Percentiles rank a stretch among this genome's conserved stretches.
These are phyloP conservation scores for Populus hybrid DNA, from an alignment of 441 rosid genomes.

Conservation along the genomic window DNA sequence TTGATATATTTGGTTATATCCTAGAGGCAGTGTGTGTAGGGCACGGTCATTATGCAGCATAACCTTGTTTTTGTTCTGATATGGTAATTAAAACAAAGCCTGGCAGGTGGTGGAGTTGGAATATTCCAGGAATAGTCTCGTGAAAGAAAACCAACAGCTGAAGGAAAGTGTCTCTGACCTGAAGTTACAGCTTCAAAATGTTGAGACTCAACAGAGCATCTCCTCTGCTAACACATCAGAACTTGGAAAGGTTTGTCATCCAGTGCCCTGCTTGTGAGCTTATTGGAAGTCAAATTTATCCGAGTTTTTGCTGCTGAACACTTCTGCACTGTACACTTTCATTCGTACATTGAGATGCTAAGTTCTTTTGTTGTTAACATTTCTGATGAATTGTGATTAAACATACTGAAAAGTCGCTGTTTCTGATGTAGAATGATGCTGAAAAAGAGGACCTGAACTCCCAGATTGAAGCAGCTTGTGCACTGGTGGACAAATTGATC, in stretches of 20 bases:
- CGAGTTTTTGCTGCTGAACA: background rate
- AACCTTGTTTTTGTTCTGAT: conserved; percentile 38
- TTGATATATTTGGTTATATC: conserved; percentile 3
- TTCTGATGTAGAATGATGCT: conserved; percentile 41
- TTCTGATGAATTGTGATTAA: background rate
- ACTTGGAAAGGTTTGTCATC: conserved; percentile 42
- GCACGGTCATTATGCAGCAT: conserved; percentile 13
- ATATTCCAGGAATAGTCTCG: conserved; percentile 52
- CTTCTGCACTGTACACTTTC: background rate
- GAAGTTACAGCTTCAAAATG: conserved; percentile 43
- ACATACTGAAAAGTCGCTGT: conserved; percentile 1
- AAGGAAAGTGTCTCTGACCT: conserved; percentile 39
- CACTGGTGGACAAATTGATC: conserved; percentile 69
- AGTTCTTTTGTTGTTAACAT: background rate
- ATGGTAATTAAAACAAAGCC: conserved; percentile 72
- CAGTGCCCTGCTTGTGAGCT: background rate
- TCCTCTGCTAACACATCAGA: conserved; percentile 23
- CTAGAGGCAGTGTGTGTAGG: background rate
- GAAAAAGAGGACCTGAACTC: conserved; percentile 52
- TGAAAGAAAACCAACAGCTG: conserved; percentile 54
- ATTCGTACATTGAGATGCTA: background rate
- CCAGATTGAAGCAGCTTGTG: conserved; percentile 70
- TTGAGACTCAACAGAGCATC: conserved; percentile 25
- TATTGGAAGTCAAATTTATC: background rate
- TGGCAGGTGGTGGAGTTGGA: conserved; percentile 94